Evolutionary conservation across 495 filamentous ascomycete species (phyloP).

Genomic region (Daldinia grandis): DNA sequence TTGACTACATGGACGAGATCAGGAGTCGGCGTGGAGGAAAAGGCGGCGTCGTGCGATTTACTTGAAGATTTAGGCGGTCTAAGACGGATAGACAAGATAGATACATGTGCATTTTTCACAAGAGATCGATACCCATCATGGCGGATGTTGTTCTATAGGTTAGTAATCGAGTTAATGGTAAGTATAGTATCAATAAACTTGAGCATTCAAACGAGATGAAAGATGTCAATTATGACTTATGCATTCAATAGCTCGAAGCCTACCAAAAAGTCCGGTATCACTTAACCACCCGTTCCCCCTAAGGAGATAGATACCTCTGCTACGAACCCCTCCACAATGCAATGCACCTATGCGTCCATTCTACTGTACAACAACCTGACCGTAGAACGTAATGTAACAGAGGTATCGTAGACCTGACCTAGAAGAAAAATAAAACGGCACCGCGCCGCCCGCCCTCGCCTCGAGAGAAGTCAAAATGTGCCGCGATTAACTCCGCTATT

Average conservation of each 20-base stretch:
- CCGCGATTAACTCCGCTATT: conserved; percentile 17
- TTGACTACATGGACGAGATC: conserved; percentile 67
- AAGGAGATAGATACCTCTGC: conserved; percentile 8
- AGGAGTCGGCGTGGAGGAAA: conserved; percentile 42
- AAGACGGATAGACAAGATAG: not conserved
- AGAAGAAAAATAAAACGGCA: conserved; percentile 11
- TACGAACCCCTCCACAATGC: conserved; percentile 20
- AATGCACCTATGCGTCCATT: conserved; percentile 20
- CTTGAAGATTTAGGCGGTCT: not conserved
- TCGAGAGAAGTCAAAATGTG: conserved; percentile 13
- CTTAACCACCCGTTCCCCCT: not conserved
- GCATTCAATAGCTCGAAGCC: conserved; percentile 11
- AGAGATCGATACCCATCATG: not conserved
- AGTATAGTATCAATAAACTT: not conserved
- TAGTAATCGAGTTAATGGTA: not conserved
- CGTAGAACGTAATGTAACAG: conserved; percentile 11
- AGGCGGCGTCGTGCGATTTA: conserved; percentile 25
- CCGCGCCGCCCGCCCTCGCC: conserved; percentile 6
- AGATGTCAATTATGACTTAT: conserved; percentile 3
- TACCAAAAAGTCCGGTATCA: conserved; percentile 10
- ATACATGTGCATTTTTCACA: not conserved
- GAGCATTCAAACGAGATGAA: not conserved
- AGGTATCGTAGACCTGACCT: conserved; percentile 24
- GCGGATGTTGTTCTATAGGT: not conserved
- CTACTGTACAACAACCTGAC: conserved; percentile 33